Evolutionary conservation across 2,329 filamentous ascomycete species (phyloP), one percentile per base, ranked within the genome.

Genomic region (Xylariaceae sp.): DNA sequence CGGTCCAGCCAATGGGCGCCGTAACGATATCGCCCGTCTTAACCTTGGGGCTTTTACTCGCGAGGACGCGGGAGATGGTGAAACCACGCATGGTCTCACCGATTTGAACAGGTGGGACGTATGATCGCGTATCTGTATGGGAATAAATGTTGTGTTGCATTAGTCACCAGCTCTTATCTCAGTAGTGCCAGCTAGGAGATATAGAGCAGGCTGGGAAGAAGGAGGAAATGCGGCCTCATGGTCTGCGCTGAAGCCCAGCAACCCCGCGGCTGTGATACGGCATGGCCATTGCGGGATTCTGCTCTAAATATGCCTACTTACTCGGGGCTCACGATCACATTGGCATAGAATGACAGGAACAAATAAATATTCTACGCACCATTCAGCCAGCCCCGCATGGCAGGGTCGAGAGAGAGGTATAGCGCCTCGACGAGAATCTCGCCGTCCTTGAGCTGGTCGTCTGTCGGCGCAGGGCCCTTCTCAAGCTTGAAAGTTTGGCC

Each of bases 351-450:
- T n/a, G n/a, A n/a, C n/a, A n/a, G n/a, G n/a, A n/a, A n/a, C n/a
- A n/a, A n/a, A n/a, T n/a, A n/a, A n/a, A n/a, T n/a, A 11, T 10
- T 8, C 5, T 16, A 65, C 72, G 26, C 60, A 81, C 79, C 79
- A 58, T 82, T 87, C 16, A 91, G 72, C 86, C 86, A 90, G 53
- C 83, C 83, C 63, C 88, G 81, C 87, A 90, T 90, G n/a, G 87
- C 86, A 1, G 88, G 87, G 71, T 91, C 88, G 32, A 91, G 77
- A 8, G 84, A 86, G 37, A 89, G 77, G 65, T 89, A 90, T 55
- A 87, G 71, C 1, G 71, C 68, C 68, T 83, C 80, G 37, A 83
- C 71, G 44, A 91, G 77, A 50, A 90, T 76, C 66, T 90, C 74
- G 60, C 85, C 85, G 75, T 85, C 80, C 67, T 86, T 79, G 35